Evolutionary conservation across 2,329 filamentous ascomycete species (phyloP), one percentile per base, ranked within the genome.

Genomic region (Aureobasidium namibiae): DNA sequence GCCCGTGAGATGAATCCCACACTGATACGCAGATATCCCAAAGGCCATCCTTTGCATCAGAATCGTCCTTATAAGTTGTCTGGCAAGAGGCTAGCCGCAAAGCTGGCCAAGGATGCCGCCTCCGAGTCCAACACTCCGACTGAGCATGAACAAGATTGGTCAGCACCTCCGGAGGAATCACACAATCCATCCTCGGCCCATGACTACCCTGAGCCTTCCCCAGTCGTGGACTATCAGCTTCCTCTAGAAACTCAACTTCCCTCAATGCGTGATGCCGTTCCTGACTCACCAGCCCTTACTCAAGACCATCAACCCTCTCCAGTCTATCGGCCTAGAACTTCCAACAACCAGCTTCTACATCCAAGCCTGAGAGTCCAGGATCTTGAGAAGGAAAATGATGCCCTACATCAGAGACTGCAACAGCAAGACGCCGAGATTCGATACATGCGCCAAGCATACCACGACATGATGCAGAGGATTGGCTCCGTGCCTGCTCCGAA

Each of bases 1-100:
- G 53, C 53, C 23, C 53, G 53, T 21, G 53, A 57, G 10, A 57
- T 57, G 33, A 57, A 57, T n/a, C 41, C 53, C 1, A 11, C 18
- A 1, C 16, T 46, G 4, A 39, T 4, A 3, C 36, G 53, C 21
- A 41, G 42, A 8, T 46, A 57, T 9, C 18, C 41, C 42, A 57
- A 57, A n/a, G 52, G 52, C 9, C 52, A 56, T 13, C 31, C 41
- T 3, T 23, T 46, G 13, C 10, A 57, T 14, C 53, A 46, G 16
- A 38, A 26, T 34, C 41, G 53, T 11, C 41, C 42, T 16, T 57
- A 56, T 26, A 56, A 56, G 21, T 23, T 56, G 52, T 44, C 39
- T 14, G 52, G 52, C 1, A 56, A 56, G 16, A 44, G 52, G 10
- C 21, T 39, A 18, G 52, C 52, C 7, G 52, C 52, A 4, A 56